phyloP scores from a whole-genome alignment of 306 rosid species.

The Trifolium repens region DNA sequence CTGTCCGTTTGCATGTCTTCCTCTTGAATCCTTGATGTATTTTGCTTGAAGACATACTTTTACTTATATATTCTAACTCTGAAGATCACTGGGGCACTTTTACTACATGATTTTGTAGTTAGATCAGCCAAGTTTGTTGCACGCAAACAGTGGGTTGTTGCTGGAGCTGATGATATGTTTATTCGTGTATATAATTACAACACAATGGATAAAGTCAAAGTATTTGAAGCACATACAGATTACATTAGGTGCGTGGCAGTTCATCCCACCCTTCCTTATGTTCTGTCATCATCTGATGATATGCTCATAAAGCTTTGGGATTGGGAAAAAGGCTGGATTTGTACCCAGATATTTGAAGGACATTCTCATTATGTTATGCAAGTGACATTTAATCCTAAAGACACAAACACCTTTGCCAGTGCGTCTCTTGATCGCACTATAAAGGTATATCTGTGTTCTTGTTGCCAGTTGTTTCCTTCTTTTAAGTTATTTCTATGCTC shows the following conservation, averaged over 20 bases:
- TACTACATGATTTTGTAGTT: slow-evolving; percentile 62
- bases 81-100: slow-evolving; percentile 29
- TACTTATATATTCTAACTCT: slow-evolving; percentile 17
- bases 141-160: slow-evolving; percentile 98
- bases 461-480: slow-evolving; percentile 28
- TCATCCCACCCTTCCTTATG: slow-evolving; percentile 97
- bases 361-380: slow-evolving; percentile 99
- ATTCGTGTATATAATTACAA: slow-evolving; percentile 99
- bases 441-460: slow-evolving; percentile 63
- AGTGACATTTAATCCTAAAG: slow-evolving; percentile 98
- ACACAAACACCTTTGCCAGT: slow-evolving; percentile 99
- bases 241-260: slow-evolving; percentile 98
- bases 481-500: slow-evolving; percentile 28
- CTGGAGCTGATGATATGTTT: slow-evolving; percentile 98
- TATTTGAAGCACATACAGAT: slow-evolving; percentile 97
- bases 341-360: slow-evolving; percentile 99
- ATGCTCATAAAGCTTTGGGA: slow-evolving; percentile 99
- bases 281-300: slow-evolving; percentile 97
- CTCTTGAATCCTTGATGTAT: slow-evolving; percentile 25
- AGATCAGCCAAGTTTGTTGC: slow-evolving; percentile 98
- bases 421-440: slow-evolving; percentile 99
- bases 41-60: slow-evolving; percentile 29
- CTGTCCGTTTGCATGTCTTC: slow-evolving; percentile 15
- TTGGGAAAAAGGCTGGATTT: slow-evolving; percentile 98
- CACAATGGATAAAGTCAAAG: slow-evolving; percentile 94